A percentile compares a stretch with the other conserved stretches of the same genome.
Evolutionary conservation across 1,139 yeast genomes (phyloP).

Genomic region (Kodamaea sp.): DNA sequence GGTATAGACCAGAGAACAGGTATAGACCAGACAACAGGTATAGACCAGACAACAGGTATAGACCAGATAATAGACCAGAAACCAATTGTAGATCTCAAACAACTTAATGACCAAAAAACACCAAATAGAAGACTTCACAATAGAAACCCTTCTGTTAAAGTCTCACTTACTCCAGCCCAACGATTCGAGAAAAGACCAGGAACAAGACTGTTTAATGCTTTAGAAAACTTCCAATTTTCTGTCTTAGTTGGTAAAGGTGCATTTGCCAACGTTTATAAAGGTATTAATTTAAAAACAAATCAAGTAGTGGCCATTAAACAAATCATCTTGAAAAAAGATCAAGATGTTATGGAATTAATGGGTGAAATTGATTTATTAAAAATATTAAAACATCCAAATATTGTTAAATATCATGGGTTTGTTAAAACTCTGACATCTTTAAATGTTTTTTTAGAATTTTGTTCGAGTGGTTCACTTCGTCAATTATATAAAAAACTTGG

Average conservation of each 20-base stretch:
- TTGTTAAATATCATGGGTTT: constrained; percentile 88
- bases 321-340: constrained; percentile 52
- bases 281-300: constrained; percentile 58
- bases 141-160: constrained; percentile 35
- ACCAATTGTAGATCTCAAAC: no score
- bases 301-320: constrained; percentile 85
- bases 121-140: constrained; percentile 14
- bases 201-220: constrained; percentile 37
- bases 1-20: no score
- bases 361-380: constrained; percentile 86
- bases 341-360: constrained; percentile 51
- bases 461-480: constrained; percentile 83
- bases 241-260: constrained; percentile 77
- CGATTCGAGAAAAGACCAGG: constrained; percentile 42
- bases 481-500: constrained; percentile 58
- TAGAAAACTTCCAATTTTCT: constrained; percentile 55
- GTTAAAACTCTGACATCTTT: constrained; percentile 64
- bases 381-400: constrained; percentile 76
- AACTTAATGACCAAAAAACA: not conserved
- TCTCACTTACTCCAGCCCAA: constrained; percentile 55
- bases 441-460: constrained; percentile 69
- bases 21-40: no score
- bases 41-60: no score
- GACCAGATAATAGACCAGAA: not conserved
- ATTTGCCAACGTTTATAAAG: constrained; percentile 70